These are phyloP conservation scores for Trichoderma polysporum DNA, from an alignment of 2,329 filamentous ascomycete species.

Conservation along the genomic window DNA sequence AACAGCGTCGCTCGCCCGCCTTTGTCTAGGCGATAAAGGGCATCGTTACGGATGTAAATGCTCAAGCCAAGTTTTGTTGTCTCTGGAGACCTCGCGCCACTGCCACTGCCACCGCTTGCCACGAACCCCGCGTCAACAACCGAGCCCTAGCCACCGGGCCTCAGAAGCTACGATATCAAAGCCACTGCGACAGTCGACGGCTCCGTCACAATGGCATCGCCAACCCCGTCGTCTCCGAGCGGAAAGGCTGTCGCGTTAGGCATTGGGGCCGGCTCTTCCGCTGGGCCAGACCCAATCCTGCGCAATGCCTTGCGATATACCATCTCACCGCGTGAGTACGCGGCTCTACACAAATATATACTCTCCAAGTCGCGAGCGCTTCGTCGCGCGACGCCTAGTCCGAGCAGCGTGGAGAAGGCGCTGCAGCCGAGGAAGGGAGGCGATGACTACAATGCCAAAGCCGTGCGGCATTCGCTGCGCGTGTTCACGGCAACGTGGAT, in stretches of 20 bases:
- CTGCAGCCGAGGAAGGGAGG: slow-evolving; percentile 36
- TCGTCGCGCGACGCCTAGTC: slow-evolving; percentile 54
- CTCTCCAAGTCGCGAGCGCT: slow-evolving; percentile 67
- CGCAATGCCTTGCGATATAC: slow-evolving; percentile 87
- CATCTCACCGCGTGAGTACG: slow-evolving; percentile 81
- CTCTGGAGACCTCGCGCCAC: neutral
- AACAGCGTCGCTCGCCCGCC: neutral
- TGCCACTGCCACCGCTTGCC: neutral
- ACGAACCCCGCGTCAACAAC: neutral
- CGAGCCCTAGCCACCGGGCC: neutral
- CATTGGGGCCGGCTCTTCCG: neutral
- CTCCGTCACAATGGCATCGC: slow-evolving; percentile 4
- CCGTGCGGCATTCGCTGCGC: slow-evolving; percentile 68
- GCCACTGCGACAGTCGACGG: neutral
- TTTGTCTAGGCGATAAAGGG: neutral
- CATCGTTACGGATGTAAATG: neutral
- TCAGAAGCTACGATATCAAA: neutral
- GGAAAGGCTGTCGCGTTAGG: neutral
- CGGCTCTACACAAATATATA: slow-evolving; percentile 77
- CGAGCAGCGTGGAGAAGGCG: slow-evolving; percentile 51
- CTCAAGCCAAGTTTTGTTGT: neutral
- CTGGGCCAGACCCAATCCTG: slow-evolving; percentile 63
- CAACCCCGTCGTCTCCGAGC: neutral
- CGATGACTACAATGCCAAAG: slow-evolving; percentile 69
- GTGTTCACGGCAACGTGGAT: slow-evolving; percentile 66